Evolutionary conservation across 139 green algal genomes (phyloP), one percentile per base, ranked within the genome.

Genomic region (Spirogloea muscicola): DNA sequence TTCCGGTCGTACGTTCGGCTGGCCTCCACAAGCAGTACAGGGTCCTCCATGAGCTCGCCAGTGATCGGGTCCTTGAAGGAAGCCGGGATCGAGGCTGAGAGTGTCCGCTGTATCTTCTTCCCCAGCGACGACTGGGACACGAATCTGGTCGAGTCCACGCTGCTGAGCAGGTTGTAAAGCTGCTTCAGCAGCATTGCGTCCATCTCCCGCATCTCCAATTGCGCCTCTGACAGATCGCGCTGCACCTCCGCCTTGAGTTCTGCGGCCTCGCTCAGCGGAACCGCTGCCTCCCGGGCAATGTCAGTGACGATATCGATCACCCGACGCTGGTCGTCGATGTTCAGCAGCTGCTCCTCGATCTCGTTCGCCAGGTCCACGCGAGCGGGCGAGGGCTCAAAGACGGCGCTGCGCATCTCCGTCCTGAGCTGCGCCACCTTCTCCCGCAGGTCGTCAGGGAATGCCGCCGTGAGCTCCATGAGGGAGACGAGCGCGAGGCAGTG

Each of bases 21-120:
- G 0, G 75, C 74, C 51, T 85, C 75, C 39, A 73, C 67, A n/a
- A 82, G 61, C 29, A 73, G 38, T 2, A 83, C 80, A 18, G 80
- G 80, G 55, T 85, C 75, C 25, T 58, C n/a, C 80, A 85, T 85
- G 10, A 84, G 34, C 21, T 70, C 31, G 3, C 75, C 39, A 18
- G 67, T 72, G n/a, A 85, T 74, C 37, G 68, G 67, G 75, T 68
- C 77, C 44, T 65, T 67, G 36, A 76, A 83, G 2, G 4, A 37
- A 18, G 68, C 55, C 42, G 69, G 52, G 6, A 63, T 49, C 21
- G 38, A 27, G 37, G 25, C 27, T 27, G 58, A 76, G 41, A 67
- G 38, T n/a, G 46, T 69, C 49, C 44, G 67, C 40, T 37, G 29
- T 31, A 76, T 44, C 34, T n/a, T 68, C 34, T 29, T 68, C 31